Evolutionary conservation across 2,329 filamentous ascomycete genomes (phyloP).

Genomic region (Colletotrichum lindemuthianum): DNA sequence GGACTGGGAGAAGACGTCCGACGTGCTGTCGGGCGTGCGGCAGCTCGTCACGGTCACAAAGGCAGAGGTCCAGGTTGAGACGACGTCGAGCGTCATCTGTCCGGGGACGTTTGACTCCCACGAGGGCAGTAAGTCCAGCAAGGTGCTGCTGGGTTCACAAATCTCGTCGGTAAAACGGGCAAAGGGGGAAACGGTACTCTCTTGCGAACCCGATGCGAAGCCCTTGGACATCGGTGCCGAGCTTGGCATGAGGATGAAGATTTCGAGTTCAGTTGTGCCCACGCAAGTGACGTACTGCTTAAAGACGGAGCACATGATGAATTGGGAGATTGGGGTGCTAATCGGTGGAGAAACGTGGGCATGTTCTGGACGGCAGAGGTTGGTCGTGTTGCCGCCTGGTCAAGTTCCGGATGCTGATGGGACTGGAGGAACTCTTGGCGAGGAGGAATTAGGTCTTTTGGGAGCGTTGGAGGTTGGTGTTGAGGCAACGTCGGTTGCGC

Average conservation of each 20-base stretch:
- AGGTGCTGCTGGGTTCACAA: neutral
- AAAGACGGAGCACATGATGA: constrained; percentile 2
- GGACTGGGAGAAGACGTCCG: constrained; percentile 30
- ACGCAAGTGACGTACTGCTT: constrained; percentile 8
- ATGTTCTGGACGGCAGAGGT: neutral
- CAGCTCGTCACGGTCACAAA: constrained; percentile 36
- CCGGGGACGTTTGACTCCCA: constrained; percentile 19
- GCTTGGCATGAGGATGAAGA: neutral
- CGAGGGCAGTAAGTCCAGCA: constrained; percentile 4
- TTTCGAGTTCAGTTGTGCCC: neutral
- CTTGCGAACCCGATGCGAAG: neutral
- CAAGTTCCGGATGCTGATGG: neutral
- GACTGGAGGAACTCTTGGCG: neutral
- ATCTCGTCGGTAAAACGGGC: neutral
- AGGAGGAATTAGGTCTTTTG: too few relatives aligned
- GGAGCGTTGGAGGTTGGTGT: too few relatives aligned
- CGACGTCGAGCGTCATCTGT: constrained; percentile 32
- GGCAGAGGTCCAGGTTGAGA: constrained; percentile 34
- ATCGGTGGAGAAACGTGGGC: constrained; percentile 3
- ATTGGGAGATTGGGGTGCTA: neutral
- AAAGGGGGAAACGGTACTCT: neutral
- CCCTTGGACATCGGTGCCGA: constrained; percentile 4
- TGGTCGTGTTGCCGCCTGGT: neutral
- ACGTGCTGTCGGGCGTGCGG: constrained; percentile 19
- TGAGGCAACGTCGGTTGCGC: too few relatives aligned